Conservation (phyloP, 192 early-diverging fungal genomes). For the Linnemannia schmuckeri region DNA sequence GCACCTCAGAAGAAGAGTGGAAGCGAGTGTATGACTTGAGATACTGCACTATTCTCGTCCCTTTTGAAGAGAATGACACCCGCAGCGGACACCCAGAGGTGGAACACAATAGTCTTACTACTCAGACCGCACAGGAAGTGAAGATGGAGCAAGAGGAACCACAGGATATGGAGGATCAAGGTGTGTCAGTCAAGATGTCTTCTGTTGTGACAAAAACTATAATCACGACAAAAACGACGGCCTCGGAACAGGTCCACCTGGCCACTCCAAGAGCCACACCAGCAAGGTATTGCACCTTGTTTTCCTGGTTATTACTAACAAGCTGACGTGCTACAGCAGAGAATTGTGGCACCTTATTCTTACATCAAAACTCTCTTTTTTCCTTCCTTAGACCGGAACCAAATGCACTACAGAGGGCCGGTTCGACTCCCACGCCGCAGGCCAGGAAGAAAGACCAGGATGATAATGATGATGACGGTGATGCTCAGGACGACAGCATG, state of each 20-base stretch:
- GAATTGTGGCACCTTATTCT: not conserved
- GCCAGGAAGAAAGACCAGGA: not conserved
- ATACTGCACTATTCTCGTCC: constrained; percentile 50
- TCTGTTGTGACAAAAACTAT: not conserved
- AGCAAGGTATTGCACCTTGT: not conserved
- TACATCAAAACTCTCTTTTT: not conserved
- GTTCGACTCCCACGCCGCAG: not conserved
- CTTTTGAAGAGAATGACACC: constrained; percentile 10
- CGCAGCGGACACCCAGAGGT: constrained; percentile 1
- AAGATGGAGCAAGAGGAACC: not conserved
- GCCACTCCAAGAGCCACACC: not conserved
- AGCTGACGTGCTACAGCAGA: not conserved
- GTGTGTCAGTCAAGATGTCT: not conserved
- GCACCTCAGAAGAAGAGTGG: constrained; percentile 33
- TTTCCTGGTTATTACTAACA: not conserved
- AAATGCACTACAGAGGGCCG: not conserved
- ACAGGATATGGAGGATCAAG: not conserved
- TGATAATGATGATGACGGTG: not conserved
- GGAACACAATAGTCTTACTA: not conserved
- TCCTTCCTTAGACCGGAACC: not conserved
- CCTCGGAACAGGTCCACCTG: not conserved
- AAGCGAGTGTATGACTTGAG: constrained; percentile 46
- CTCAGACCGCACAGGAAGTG: not conserved
- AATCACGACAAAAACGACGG: not conserved
- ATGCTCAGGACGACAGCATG: constrained; percentile 19